Evolutionary conservation across 257 asterid species (phyloP), one percentile per base, ranked within the genome.

Genomic region (Nicotiana paniculata): DNA sequence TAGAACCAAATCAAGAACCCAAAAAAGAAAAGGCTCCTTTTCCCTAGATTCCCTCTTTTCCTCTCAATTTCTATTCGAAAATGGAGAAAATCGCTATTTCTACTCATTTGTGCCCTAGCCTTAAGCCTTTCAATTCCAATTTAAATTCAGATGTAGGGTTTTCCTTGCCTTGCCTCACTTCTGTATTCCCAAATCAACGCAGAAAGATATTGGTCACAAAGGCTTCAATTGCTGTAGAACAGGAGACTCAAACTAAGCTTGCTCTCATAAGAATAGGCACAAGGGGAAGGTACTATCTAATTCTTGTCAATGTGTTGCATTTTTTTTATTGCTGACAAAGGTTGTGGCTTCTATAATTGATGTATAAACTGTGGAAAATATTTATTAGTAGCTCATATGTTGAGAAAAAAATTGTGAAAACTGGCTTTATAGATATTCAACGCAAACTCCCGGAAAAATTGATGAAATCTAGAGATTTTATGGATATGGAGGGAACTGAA

Each of bases 201-300:
- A 81, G 87, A 64, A 83, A 82, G 77, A 62, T 82, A 64, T 83
- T 81, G 37, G 84, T 85, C 3, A 37, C 87, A 2, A 88, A 85
- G 83, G 96, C 92, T 85, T 94, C 97, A 1, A 81, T 90, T 81
- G 95, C 93, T 16, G 86, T 86, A 10, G 93, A 91, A 81, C 93
- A 91, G 86, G 78, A 88, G 86, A 58, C 89, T 13, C 85, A 82
- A 48, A 91, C 95, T 1, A 90, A 86, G 87, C 79, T 95, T 59
- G 97, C 97, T 37, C 91, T 93, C 0, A 92, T 95, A 69, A 89
- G 97, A 83, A 95, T 95, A 65, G 98, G 98, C 24, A 93, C 98
- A 30, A 82, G 98, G 82, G 98, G 97, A 72, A 95, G 98, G 98
- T 95, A 85, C 81, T 77, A 66, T 84, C 66, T 28, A 28, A 28